Conservation (phyloP, 495 filamentous ascomycete species). For the Penicillium odoratum region DNA sequence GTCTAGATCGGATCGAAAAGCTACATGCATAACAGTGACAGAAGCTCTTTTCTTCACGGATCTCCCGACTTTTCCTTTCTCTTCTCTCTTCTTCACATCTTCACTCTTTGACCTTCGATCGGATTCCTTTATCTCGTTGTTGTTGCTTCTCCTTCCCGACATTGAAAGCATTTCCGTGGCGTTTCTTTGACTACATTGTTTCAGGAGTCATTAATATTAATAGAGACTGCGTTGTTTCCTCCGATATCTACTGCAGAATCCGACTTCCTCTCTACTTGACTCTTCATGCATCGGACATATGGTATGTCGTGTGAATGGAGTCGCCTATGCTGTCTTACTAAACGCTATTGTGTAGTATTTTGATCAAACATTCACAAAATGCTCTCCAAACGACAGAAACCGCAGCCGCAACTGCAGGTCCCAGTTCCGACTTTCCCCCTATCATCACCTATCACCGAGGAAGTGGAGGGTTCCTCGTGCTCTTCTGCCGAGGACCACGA, state of each 20-base stretch:
- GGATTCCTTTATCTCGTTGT: conserved; percentile 5
- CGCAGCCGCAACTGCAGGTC: conserved; percentile 30
- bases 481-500: conserved; percentile 38
- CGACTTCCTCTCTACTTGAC: not conserved
- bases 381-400: conserved; percentile 26
- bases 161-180: conserved; percentile 17
- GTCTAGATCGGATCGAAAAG: not conserved
- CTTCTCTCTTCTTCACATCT: conserved; percentile 1
- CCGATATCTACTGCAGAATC: conserved; percentile 8
- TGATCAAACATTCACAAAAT: conserved; percentile 22
- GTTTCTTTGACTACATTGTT: conserved; percentile 27
- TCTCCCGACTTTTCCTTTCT: not conserved
- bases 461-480: conserved; percentile 39
- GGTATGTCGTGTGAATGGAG: conserved; percentile 12
- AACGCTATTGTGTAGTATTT: not conserved
- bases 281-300: conserved; percentile 9
- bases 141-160: conserved; percentile 6
- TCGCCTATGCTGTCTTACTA: not conserved
- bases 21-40: not conserved
- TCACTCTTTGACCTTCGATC: conserved; percentile 7
- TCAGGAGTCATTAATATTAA: conserved; percentile 22
- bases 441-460: conserved; percentile 48
- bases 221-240: conserved; percentile 12
- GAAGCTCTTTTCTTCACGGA: conserved; percentile 11
- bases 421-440: conserved; percentile 43